Percentiles rank a stretch among this genome's conserved stretches.
These are phyloP conservation scores for Endogone sp. DNA, from an alignment of 192 early-diverging fungal genomes.

Conservation along the genomic window DNA sequence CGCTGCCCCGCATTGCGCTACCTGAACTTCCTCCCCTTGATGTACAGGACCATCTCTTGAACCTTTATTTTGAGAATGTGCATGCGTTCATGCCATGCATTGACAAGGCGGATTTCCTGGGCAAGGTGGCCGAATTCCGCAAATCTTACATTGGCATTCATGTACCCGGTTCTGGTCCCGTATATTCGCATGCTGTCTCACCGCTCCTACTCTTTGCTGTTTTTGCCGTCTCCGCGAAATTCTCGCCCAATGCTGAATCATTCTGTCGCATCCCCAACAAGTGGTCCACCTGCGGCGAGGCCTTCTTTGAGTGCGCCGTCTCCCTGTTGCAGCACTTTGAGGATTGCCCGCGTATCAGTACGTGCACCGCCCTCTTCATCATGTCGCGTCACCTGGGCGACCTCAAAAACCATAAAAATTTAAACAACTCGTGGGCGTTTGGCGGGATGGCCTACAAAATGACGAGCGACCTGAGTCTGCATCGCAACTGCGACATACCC, in stretches of 20 bases:
- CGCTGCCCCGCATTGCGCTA: no score
- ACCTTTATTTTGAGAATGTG: conserved; percentile 30
- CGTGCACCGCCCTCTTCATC: conserved; percentile 55
- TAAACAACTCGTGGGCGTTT: conserved; percentile 58
- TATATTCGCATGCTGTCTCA: conserved; percentile 6
- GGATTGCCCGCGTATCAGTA: conserved; percentile 46
- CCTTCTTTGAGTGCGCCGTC: conserved; percentile 51
- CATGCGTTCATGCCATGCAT: conserved; percentile 31
- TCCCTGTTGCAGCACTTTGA: conserved; percentile 56
- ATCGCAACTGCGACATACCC: conserved; percentile 54
- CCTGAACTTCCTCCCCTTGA: neutral
- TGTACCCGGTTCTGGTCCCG: no score
- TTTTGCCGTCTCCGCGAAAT: conserved; percentile 29
- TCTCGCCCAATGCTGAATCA: conserved; percentile 11
- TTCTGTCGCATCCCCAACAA: conserved; percentile 2
- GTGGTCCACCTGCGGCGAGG: conserved; percentile 18
- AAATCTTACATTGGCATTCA: neutral
- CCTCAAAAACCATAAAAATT: conserved; percentile 31
- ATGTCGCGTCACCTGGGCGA: conserved; percentile 60
- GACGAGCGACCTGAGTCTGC: conserved; percentile 72
- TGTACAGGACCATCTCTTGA: conserved; percentile 17
- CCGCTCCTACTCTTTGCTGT: conserved; percentile 22
- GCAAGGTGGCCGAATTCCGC: conserved; percentile 2
- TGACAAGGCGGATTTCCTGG: conserved; percentile 13
- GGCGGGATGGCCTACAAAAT: conserved; percentile 67